phyloP scores from a whole-genome alignment of 768 basidiomycete species.

The Gelatoporia subvermispora region DNA sequence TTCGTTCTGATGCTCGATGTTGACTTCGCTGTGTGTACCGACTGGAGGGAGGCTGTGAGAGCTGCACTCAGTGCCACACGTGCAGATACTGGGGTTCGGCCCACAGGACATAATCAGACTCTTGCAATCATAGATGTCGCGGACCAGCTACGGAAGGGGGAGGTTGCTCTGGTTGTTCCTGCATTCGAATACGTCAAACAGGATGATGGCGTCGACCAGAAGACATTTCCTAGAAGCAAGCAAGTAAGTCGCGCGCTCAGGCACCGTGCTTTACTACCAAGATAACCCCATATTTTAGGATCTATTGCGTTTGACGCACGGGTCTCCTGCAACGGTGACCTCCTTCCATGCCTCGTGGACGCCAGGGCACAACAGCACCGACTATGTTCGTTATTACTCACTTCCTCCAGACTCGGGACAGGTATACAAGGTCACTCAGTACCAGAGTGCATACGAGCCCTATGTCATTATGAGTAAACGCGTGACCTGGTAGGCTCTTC shows the following conservation, averaged over 20 bases:
- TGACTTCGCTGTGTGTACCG: constrained; percentile 81
- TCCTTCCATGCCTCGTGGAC: constrained; percentile 80
- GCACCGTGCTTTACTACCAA: neutral
- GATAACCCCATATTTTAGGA: constrained; percentile 27
- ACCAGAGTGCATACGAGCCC: constrained; percentile 85
- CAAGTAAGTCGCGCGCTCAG: constrained; percentile 36
- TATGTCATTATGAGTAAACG: constrained; percentile 76
- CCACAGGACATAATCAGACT: neutral
- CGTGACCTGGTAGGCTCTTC: constrained; percentile 59
- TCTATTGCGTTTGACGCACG: constrained; percentile 54
- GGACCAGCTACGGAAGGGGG: constrained; percentile 50
- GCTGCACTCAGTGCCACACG: constrained; percentile 23
- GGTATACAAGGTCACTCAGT: constrained; percentile 70
- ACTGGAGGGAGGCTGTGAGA: constrained; percentile 60
- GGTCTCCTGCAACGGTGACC: constrained; percentile 42
- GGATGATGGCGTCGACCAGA: constrained; percentile 54
- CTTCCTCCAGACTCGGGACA: constrained; percentile 53
- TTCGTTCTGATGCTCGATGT: constrained; percentile 91
- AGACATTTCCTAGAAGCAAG: constrained; percentile 65
- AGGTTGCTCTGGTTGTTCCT: constrained; percentile 73
- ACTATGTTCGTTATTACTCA: constrained; percentile 61
- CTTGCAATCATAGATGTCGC: constrained; percentile 16
- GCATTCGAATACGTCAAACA: constrained; percentile 78
- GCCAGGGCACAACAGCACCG: constrained; percentile 76
- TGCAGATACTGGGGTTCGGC: neutral